A percentile compares a stretch with the other conserved stretches of the same genome.
Evolutionary conservation across 805 yeast species (phyloP).

Genomic region (Candida awuae): DNA sequence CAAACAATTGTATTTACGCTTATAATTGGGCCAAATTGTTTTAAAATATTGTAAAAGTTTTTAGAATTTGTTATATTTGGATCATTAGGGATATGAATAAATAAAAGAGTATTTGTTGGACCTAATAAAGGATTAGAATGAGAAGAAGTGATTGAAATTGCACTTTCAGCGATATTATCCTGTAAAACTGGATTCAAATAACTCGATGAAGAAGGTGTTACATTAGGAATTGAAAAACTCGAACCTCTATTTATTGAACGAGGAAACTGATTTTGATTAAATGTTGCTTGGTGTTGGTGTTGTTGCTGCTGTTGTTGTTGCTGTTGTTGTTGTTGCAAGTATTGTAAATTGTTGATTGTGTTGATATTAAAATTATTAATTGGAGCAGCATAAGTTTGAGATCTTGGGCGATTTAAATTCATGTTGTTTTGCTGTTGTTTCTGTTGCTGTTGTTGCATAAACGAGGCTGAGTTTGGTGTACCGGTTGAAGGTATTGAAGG

Average conservation of each 20-base stretch:
- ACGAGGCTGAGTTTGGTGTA: no score
- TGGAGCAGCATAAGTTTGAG: constrained; percentile 31
- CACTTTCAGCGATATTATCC: constrained; percentile 55
- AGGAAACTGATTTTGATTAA: constrained; percentile 2
- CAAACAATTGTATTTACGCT: constrained; percentile 52
- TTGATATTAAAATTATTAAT: constrained; percentile 1
- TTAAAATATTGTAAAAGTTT: constrained; percentile 44
- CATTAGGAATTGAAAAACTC: neutral
- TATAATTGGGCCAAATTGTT: constrained; percentile 52
- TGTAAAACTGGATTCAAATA: constrained; percentile 28
- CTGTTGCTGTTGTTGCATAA: no score
- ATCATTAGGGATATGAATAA: constrained; percentile 67
- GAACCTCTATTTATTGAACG: constrained; percentile 7
- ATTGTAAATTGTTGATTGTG: constrained; percentile 7
- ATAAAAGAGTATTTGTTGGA: constrained; percentile 68
- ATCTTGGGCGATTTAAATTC: constrained; percentile 35
- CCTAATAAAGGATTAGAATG: constrained; percentile 62
- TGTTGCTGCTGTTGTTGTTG: constrained; percentile 11
- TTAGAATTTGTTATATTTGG: constrained; percentile 38
- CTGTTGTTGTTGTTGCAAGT: constrained; percentile 7
- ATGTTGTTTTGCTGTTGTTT: no score
- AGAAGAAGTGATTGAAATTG: constrained; percentile 58
- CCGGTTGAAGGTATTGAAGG: no score
- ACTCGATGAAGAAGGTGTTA: no score
- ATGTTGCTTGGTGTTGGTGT: constrained; percentile 4